Base-by-base conservation (phyloP, 306 rosid species). In the Quercus mongolica region DNA sequence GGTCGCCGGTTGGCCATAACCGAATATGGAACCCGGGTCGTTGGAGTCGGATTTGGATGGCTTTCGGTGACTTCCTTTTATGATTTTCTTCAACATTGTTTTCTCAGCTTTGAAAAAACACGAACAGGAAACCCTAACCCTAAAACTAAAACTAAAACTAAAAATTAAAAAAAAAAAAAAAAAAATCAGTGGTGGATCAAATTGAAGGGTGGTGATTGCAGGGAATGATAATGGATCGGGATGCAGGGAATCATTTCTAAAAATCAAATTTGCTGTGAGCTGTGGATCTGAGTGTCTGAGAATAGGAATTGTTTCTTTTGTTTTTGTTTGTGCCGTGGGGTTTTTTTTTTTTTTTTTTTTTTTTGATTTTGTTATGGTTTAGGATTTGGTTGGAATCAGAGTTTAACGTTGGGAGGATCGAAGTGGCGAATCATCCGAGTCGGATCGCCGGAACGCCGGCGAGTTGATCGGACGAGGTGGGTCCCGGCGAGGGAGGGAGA, bases 31-130 rank as follows among this genome's bases (percentile, higher is more conserved):
- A 41, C 46, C 46, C 20, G 90, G 77, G 78, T 95, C 99, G 77
- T 30, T 78, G 5, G 92, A 54, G 52, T 93, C 99, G 11, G 99
- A 88, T 85, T 95, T 95, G 79, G 98, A 86, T 88, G 93, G 91
- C 92, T 95, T 95, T 38, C 88, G 87, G 55, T 86, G 82, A 89
- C 96, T 92, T 52, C 93, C 96, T 72, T 89, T 90, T 86, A 93
- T 95, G 74, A 95, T 90, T 71, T 93, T 95, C 91, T 89, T 91
- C 63, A 95, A 90, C 99, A 95, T 93, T 80, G 80, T 83, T 30
- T 46, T 20, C 81, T 51, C 41, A 41, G 46, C 46, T 41, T 41
- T 41, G 46, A 41, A 41, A 41, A 41, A 8, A 41, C 46, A 41
- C 46, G 46, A 41, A 41, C 46, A 73, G 11, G 69, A 83, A 88